A percentile compares a stretch with the other conserved stretches of the same genome.
Evolutionary conservation across 1,284 basidiomycete genomes (phyloP).

Genomic region (Flammula alnicola): DNA sequence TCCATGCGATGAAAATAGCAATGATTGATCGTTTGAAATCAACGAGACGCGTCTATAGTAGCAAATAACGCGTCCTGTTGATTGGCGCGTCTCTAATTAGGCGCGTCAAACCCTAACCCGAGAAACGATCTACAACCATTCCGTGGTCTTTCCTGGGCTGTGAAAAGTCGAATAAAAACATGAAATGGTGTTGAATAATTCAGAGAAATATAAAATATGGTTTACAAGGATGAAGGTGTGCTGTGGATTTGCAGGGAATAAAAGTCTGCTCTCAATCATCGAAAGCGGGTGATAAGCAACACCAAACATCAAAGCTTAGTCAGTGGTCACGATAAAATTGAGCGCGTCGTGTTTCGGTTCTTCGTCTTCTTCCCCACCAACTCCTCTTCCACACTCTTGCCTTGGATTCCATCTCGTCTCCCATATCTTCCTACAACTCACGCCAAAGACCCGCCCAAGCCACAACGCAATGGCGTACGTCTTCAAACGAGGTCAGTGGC

Average conservation of each 20-base stretch:
- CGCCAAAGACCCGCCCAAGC: slow-evolving; percentile 7
- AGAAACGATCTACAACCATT: not conserved
- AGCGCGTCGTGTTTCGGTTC: slow-evolving; percentile 18
- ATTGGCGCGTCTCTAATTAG: slow-evolving; percentile 28
- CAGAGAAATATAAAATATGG: not conserved
- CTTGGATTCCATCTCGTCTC: slow-evolving; percentile 5
- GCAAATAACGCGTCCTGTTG: slow-evolving; percentile 32
- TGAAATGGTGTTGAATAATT: not conserved
- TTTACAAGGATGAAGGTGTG: not conserved
- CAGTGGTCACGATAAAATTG: slow-evolving; percentile 25
- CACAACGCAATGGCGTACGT: slow-evolving; percentile 61
- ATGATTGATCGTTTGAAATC: slow-evolving; percentile 11
- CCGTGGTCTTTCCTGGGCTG: not conserved
- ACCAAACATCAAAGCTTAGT: slow-evolving; percentile 29
- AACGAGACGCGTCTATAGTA: slow-evolving; percentile 28
- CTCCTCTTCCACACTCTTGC: slow-evolving; percentile 11
- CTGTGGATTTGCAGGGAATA: not conserved
- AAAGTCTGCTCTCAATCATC: not conserved
- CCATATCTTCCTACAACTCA: not conserved
- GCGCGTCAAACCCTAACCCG: slow-evolving; percentile 25
- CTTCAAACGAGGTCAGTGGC: slow-evolving; percentile 73
- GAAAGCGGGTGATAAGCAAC: slow-evolving; percentile 4
- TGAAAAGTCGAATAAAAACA: not conserved
- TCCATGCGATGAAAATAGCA: not conserved
- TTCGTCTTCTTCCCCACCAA: slow-evolving; percentile 25